Evolutionary conservation across 352 stramenopile species (phyloP), one percentile per base, ranked within the genome.

Genomic region (Pythium sp.): DNA sequence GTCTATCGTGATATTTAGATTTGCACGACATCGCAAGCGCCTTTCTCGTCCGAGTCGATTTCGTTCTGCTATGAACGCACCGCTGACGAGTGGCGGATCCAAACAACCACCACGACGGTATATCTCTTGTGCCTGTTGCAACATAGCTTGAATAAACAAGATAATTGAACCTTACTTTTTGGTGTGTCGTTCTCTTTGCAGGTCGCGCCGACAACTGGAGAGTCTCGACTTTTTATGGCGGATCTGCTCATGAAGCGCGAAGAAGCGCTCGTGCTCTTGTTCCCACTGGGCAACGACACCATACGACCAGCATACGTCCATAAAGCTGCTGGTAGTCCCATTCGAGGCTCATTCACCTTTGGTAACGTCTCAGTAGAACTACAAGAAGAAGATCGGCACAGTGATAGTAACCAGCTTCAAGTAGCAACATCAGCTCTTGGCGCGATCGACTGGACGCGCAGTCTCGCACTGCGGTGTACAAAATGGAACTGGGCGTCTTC

Each of bases 291-390:
- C 6, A 81, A 85, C 22, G 72, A 81, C 59, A 68, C 67, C 1
- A 64, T 81, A 24, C 78, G 78, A 14, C 78, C 78, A 38, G 75
- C 78, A 3, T 85, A 82, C 56, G 69, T 81, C 15, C 78, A 85
- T 61, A 85, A 85, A 58, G 75, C 58, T 3, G 73, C 78, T 2
- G 78, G 78, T 0, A 73, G 71, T 36, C 61, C 64, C 12, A 75
- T 78, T 26, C 26, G 15, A 9, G 78, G 78, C 15, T 66, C 58
- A 1, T 74, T 82, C 38, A 41, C 57, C 11, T 68, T 85, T 22
- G 74, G 74, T 18, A 51, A 72, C 22, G 62, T 43, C 1, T 56
- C 58, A 5, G 58, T 76, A 1, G 46, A 67, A 8, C 15, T 77
- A 9, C 14, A 9, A 49, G 41, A 22, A n/a, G 5, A 9, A 11